Base-by-base conservation (phyloP, 352 stramenopile species). In the Phytophthora sp. region DNA sequence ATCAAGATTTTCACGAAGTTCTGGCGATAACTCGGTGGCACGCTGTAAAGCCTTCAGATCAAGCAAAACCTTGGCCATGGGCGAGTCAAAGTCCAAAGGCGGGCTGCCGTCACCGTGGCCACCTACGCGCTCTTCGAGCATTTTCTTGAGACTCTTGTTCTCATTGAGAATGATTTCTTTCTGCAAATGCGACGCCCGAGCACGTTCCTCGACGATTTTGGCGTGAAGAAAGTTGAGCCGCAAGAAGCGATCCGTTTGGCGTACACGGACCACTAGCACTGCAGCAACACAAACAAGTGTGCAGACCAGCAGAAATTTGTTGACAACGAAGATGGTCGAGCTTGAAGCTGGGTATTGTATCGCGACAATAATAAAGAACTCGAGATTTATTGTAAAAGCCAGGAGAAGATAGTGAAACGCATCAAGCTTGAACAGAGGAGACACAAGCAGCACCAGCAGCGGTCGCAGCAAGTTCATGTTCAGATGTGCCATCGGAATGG, bases 121-220 rank as follows among this genome's bases (percentile, higher is more conserved):
- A 1, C 64, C 71, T 1, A 61, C 69, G 2, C 84, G 77, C 31
- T 91, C 82, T 44, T 91, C 82, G 7, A 94, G 77, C 80, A 92
- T 92, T 65, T 82, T 84, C 66, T 94, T 94, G 24, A 94, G 73
- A 13, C 82, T 90, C 39, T 89, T 90, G 71, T 92, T 94, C 56
- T 94, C 86, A 39, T 91, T 92, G 46, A 91, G 82, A 56, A 94
- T 91, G 51, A 91, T 86, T 53, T 92, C 83, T 38, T 89, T 88
- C 51, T 94, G 83, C 27, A 88, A 42, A 44, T 91, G 77, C 2
- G 86, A 88, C 1, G 82, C 82, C 13, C 79, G 74, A 5, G 80
- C 86, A 11, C 80, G 74, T 41, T 92, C 80, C 57, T 94, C 84
- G 27, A 91, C 84, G 0, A 80, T 88, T 38, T 86, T 84, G 0